Evolutionary conservation across 495 filamentous ascomycete genomes (phyloP).

Genomic region (Xylaria bambusicola): DNA sequence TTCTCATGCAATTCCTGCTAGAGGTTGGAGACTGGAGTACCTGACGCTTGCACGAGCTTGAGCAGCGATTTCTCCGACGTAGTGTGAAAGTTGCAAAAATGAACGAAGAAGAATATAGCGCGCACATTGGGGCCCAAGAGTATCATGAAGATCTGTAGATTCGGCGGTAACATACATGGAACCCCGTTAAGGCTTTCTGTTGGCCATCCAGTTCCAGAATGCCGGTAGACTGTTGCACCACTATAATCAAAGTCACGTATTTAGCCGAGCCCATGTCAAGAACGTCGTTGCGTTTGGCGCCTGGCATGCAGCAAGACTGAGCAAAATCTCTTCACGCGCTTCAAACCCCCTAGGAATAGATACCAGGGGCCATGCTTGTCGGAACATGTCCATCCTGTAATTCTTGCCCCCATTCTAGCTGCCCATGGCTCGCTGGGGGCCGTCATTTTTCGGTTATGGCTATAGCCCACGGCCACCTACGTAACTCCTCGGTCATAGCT

Average conservation of each 20-base stretch:
- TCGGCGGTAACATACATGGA: constrained; percentile 20
- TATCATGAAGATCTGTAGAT: constrained; percentile 10
- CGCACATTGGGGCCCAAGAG: not conserved
- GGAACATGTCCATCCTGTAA: constrained; percentile 16
- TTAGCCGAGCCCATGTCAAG: constrained; percentile 19
- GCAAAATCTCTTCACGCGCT: constrained; percentile 3
- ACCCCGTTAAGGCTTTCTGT: constrained; percentile 17
- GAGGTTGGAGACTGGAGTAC: no score
- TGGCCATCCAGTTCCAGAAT: constrained; percentile 32
- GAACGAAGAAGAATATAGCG: not conserved
- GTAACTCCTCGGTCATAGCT: not conserved
- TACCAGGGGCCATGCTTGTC: not conserved
- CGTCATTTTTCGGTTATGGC: not conserved
- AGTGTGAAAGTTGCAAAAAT: no score
- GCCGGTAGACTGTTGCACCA: constrained; percentile 34
- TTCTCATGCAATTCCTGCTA: no score
- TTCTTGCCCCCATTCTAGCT: constrained; percentile 24
- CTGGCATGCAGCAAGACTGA: constrained; percentile 2
- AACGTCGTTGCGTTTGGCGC: constrained; percentile 20
- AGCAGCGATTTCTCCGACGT: no score
- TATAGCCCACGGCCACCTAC: constrained; percentile 3
- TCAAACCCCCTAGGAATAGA: not conserved
- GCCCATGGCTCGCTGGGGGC: constrained; percentile 6
- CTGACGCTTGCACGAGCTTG: no score
- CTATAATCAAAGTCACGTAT: constrained; percentile 29